A percentile compares a stretch with the other conserved stretches of the same genome.
phyloP scores from a whole-genome alignment of 148 eudicot genomes.

The Chenopodium berlandieri region DNA sequence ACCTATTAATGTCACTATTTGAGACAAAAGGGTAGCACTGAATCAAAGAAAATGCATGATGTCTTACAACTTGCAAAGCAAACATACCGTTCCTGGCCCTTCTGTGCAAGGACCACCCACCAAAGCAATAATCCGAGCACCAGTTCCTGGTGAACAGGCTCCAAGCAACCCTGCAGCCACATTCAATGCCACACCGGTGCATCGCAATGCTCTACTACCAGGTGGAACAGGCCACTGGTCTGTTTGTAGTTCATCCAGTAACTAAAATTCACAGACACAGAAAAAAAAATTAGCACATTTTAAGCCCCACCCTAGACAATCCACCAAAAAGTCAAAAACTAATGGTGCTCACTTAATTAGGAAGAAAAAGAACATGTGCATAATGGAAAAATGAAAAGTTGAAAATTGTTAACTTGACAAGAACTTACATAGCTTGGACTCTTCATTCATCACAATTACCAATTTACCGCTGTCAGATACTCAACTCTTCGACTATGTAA shows the following conservation, averaged over 20 bases:
- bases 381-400: not conserved
- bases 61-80: not conserved
- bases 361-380: not conserved
- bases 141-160: slow-evolving; percentile 77
- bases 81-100: slow-evolving; percentile 88
- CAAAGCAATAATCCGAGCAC: slow-evolving; percentile 84
- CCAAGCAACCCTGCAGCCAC: slow-evolving; percentile 82
- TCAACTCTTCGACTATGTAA: not conserved
- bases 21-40: not conserved
- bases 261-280: slow-evolving; percentile 37
- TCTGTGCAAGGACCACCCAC: slow-evolving; percentile 99
- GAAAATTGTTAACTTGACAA: not conserved
- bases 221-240: slow-evolving; percentile 93
- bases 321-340: not conserved
- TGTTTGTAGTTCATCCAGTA: slow-evolving; percentile 79
- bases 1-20: not conserved
- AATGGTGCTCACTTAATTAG: not conserved
- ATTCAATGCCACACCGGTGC: slow-evolving; percentile 94
- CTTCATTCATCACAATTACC: not conserved
- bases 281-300: not conserved
- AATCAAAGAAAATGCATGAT: not conserved
- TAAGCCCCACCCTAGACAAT: not conserved
- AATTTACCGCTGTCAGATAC: not conserved
- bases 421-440: not conserved
- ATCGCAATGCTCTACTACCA: slow-evolving; percentile 76